Base-by-base conservation (phyloP, 495 filamentous ascomycete species). In the Aspergillus mulundensis region DNA sequence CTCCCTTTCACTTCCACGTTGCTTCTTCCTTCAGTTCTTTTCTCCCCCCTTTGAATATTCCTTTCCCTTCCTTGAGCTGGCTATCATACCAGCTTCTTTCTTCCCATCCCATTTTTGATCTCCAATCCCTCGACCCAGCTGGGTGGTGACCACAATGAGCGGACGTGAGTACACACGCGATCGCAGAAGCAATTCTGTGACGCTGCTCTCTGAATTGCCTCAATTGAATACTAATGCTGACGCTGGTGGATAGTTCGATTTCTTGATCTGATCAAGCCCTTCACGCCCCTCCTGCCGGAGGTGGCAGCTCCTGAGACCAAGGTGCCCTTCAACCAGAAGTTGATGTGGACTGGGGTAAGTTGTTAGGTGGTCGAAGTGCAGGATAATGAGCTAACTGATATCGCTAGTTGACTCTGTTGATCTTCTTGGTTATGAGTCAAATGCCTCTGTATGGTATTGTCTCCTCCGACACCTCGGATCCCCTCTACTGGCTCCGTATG, bases 371-470 rank as follows among this genome's bases (percentile, higher is more conserved):
- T 41, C 44, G 51, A 45, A 16, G 49, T 51, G 45, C 53, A 40
- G 68, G 36, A 60, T 56, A 39, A 41, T n/a, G 61, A 34, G 24
- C 76, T 81, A 63, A 81, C 19, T 60, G 6, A 25, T 60, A 50
- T 43, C 4, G 19, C 7, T 61, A 85, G 83, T 85, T 96, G 75
- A 97, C 93, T 53, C 81, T 97, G 62, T 77, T 97, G 67, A 95
- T 97, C 78, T 98, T 97, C 84, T 81, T 98, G 87, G 93, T 99
- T 71, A 99, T 99, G 95, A 95, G 89, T 77, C 94, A 99, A 77
- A 97, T 99, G 94, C 95, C 95, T 57, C 76, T 95, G 58, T 95
- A 95, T 65, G 90, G 91, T 73, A 96, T 95, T 72, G 91, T 96
- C 61, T 95, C 93, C 53, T 96, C 93, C 59, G 94, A 98, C 77